These are phyloP conservation scores for Puccinia hordei DNA, from an alignment of 1,284 basidiomycete genomes.

Conservation along the genomic window DNA sequence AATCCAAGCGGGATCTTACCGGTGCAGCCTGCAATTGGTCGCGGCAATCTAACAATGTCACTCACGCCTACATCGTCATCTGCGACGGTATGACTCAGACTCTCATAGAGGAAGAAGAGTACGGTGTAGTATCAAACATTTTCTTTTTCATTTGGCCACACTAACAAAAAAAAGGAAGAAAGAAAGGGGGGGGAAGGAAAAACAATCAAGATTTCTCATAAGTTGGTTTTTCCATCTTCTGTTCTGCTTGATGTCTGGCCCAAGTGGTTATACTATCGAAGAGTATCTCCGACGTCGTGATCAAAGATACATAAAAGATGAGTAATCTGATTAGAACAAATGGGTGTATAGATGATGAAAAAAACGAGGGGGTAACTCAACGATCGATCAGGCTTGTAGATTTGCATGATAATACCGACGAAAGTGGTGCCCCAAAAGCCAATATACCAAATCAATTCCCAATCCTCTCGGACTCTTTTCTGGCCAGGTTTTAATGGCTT, in stretches of 20 bases:
- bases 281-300: neutral
- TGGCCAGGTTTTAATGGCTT: constrained; percentile 23
- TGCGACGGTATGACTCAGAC: too few relatives aligned
- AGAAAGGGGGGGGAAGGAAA: neutral
- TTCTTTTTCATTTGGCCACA: too few relatives aligned
- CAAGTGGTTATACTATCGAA: constrained; percentile 41
- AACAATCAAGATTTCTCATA: constrained; percentile 37
- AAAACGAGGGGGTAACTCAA: constrained; percentile 1
- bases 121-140: too few relatives aligned
- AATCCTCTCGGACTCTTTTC: constrained; percentile 44
- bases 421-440: constrained; percentile 48
- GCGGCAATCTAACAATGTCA: too few relatives aligned
- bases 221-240: constrained; percentile 37
- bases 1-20: too few relatives aligned
- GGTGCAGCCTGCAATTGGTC: too few relatives aligned
- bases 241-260: constrained; percentile 48
- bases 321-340: neutral
- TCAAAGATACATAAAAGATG: neutral
- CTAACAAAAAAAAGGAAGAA: too few relatives aligned
- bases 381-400: constrained; percentile 50
- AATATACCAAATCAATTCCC: constrained; percentile 50
- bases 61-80: too few relatives aligned
- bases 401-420: constrained; percentile 34
- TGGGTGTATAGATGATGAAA: neutral
- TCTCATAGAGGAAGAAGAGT: too few relatives aligned